Base-by-base conservation (phyloP, 2,329 filamentous ascomycete genomes). In the Fusarium decemcellulare region DNA sequence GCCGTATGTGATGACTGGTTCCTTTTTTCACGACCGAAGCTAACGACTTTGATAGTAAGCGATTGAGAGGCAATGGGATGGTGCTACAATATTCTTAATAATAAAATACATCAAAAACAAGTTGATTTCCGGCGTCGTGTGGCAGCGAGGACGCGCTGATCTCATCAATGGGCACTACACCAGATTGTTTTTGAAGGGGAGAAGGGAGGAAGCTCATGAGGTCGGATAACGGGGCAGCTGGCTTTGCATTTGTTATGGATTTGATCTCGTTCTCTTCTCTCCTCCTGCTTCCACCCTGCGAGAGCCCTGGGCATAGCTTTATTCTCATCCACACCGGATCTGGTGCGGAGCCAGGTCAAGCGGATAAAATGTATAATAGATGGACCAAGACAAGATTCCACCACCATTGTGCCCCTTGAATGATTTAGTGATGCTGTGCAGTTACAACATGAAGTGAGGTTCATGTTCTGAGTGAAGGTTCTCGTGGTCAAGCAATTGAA, bases 1-100 rank as follows among this genome's bases (percentile, higher is more conserved):
- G 81, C 87, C 78, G 80, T 81, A 75, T 61, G 80, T 74, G 16
- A 14, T 14, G 8, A 29, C 14, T 6, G 15, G 10, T 15, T 7
- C 14, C 8, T 4, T 2, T 8, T 9, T 27, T 14, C 9, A 6
- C 8, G 14, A 50, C 32, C 3, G 5, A 64, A n/a, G 30, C 72
- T 75, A 64, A 74, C 46, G 15, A 32, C 4, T 2, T 18, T n/a
- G 6, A 14, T 15, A 72, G 69, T 75, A 62, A 73, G 63, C n/a
- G 32, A 37, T 50, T 18, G 16, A 51, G 34, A 14, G 7, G 8
- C 29, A 37, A 10, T 51, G 23, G 40, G 51, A 15, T n/a, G 36
- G 32, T 55, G 50, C 39, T 43, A 63, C 34, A 50, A 60, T 47
- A 29, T 16, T 47, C 55, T 52, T 48, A 58, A 65, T 74, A 63